Evolutionary conservation across 1,284 basidiomycete species (phyloP), one percentile per base, ranked within the genome.

Genomic region (Clitocybe nebularis): DNA sequence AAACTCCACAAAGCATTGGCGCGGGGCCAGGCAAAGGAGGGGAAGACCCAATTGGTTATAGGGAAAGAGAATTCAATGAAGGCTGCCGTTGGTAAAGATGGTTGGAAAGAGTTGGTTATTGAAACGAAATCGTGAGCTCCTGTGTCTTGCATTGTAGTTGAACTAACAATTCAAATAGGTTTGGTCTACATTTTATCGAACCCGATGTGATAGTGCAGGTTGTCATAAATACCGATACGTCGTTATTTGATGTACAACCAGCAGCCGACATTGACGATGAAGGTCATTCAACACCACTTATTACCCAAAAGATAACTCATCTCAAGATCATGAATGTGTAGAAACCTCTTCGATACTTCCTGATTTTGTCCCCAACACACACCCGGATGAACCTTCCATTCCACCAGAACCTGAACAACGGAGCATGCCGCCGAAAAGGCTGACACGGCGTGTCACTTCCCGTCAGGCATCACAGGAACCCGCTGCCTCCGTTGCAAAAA

Each of bases 1-100:
- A 77, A 74, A 44, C 75, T 76, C 55, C 71, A 71, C 44, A 68
- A 68, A 51, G 59, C 74, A 5, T 52, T 88, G 3, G 63, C 65
- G 1, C 74, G 80, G 41, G 74, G 71, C 1, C 67, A 69, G 41
- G 66, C 69, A 5, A 76, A 75, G 53, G 64, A 67, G 30, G 69
- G 66, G 1, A 69, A 72, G 48, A 67, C 59, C 5, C 57, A 82
- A 13, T 64, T 76, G n/a, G 61, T 81, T 2, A 60, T 87, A 4
- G 75, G 71, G 0, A 72, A 82, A 38, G 58, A 61, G 24, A 63
- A 60, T 3, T 60, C 63, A 0, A 68, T 83, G 49, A 58, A 67
- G 23, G 60, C 69, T 16, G 75, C 71, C 1, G 58, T 81, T 16
- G 80, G 80, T 2, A 53, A 59, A 29, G 69, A 71, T 14, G 62